A percentile compares a stretch with the other conserved stretches of the same genome.
Conservation (phyloP, 2,329 filamentous ascomycete genomes). For the Lachnellula willkommii region DNA sequence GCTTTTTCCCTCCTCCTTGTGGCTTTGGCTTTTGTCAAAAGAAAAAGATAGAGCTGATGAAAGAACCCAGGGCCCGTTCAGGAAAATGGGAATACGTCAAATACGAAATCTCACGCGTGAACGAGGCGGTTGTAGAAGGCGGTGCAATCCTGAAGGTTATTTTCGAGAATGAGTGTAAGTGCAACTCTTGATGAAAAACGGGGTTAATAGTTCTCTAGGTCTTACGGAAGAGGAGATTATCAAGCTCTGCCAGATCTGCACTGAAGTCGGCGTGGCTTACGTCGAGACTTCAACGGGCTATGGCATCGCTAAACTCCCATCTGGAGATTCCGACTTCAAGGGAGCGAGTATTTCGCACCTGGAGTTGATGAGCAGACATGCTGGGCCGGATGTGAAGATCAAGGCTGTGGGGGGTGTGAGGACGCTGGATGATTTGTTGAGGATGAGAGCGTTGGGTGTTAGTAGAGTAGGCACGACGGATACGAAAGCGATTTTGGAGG, state of each 20-base stretch:
- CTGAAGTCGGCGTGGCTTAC: constrained; percentile 45
- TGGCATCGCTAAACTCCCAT: constrained; percentile 51
- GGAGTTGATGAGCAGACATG: constrained; percentile 47
- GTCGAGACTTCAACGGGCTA: constrained; percentile 59
- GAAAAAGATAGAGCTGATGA: neutral
- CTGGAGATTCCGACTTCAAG: constrained; percentile 47
- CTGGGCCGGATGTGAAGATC: constrained; percentile 43
- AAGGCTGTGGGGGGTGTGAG: constrained; percentile 55
- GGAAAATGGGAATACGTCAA: constrained; percentile 53
- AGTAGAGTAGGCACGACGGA: constrained; percentile 52
- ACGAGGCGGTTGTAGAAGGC: constrained; percentile 40
- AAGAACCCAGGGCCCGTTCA: neutral
- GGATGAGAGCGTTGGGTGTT: constrained; percentile 49
- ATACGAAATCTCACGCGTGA: constrained; percentile 47
- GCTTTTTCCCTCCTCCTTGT: no score
- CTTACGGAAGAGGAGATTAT: constrained; percentile 45
- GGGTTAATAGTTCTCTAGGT: constrained; percentile 15
- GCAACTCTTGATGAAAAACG: neutral
- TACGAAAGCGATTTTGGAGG: constrained; percentile 49
- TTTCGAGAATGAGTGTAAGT: constrained; percentile 52
- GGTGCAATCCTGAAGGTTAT: constrained; percentile 54
- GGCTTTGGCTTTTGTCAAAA: no score
- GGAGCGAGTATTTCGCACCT: constrained; percentile 49
- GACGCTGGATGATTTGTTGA: constrained; percentile 51
- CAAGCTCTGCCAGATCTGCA: constrained; percentile 51